These are phyloP conservation scores for Emydomyces testavorans DNA, from an alignment of 2,329 filamentous ascomycete genomes.

Conservation along the genomic window DNA sequence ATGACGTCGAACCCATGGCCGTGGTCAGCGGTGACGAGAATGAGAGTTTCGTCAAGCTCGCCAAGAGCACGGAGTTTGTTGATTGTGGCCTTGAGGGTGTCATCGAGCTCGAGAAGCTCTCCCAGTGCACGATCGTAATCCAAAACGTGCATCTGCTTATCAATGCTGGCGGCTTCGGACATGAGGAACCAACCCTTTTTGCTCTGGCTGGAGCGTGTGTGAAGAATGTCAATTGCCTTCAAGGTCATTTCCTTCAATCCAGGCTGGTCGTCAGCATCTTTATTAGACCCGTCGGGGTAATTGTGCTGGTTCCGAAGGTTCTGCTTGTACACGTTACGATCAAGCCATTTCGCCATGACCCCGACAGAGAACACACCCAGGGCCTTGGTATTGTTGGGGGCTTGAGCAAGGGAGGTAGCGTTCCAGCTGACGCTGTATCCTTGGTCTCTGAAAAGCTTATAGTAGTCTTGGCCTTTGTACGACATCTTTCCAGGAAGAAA, in stretches of 20 bases:
- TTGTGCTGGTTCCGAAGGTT: conserved; percentile 58
- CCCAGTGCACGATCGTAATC: conserved; percentile 79
- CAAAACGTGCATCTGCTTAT: conserved; percentile 79
- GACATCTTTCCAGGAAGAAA: conserved; percentile 55
- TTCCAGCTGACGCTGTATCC: conserved; percentile 63
- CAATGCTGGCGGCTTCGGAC: conserved; percentile 73
- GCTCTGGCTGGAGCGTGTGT: conserved; percentile 49
- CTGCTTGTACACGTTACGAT: conserved; percentile 66
- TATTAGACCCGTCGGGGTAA: conserved; percentile 54
- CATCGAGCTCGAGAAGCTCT: conserved; percentile 74
- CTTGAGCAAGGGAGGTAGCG: conserved; percentile 55
- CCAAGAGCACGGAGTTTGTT: conserved; percentile 55
- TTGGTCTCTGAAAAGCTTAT: conserved; percentile 55
- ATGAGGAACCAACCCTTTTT: conserved; percentile 76
- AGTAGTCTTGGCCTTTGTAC: conserved; percentile 62
- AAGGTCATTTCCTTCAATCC: conserved; percentile 83
- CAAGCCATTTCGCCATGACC: conserved; percentile 74
- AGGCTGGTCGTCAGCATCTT: conserved; percentile 60
- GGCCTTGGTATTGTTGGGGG: conserved; percentile 49
- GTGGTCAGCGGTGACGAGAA: conserved; percentile 77
- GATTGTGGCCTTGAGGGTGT: conserved; percentile 66
- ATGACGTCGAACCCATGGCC: conserved; percentile 84
- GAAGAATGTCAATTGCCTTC: conserved; percentile 72
- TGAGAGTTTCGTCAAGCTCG: conserved; percentile 61
- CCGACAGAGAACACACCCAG: conserved; percentile 67